A percentile compares a stretch with the other conserved stretches of the same genome.
phyloP scores from a whole-genome alignment of 148 eudicot genomes.

The Vaccinium macrocarpon region DNA sequence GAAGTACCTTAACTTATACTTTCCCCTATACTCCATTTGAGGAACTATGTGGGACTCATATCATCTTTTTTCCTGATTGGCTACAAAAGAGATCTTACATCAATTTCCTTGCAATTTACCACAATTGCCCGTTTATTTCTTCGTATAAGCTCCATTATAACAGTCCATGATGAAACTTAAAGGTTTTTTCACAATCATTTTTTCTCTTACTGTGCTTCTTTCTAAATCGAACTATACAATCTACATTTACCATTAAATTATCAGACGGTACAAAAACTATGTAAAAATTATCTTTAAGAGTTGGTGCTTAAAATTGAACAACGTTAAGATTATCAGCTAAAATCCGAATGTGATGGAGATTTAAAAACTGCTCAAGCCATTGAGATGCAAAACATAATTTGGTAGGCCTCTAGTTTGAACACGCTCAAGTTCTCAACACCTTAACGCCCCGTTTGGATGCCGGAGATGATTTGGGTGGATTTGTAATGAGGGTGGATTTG shows the following conservation, averaged over 20 bases:
- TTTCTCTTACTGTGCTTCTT: neutral
- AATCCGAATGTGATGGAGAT: neutral
- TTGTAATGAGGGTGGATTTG: too few relatives aligned
- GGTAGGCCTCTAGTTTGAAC: neutral
- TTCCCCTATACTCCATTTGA: neutral
- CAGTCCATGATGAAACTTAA: neutral
- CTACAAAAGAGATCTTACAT: neutral
- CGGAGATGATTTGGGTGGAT: too few relatives aligned
- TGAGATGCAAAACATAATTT: neutral
- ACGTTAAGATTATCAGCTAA: neutral
- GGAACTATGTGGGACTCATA: neutral
- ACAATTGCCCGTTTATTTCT: neutral
- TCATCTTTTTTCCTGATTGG: neutral
- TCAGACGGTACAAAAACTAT: neutral
- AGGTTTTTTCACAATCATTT: neutral
- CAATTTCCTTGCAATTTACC: neutral
- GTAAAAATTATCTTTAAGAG: neutral
- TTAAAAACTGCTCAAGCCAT: neutral
- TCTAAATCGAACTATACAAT: neutral
- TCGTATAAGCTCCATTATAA: neutral
- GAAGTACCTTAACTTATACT: neutral
- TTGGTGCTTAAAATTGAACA: neutral
- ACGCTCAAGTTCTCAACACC: neutral
- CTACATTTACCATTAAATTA: neutral
- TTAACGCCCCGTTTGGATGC: too few relatives aligned